These are phyloP conservation scores for Senna tora DNA, from an alignment of 306 rosid genomes.

Conservation along the genomic window DNA sequence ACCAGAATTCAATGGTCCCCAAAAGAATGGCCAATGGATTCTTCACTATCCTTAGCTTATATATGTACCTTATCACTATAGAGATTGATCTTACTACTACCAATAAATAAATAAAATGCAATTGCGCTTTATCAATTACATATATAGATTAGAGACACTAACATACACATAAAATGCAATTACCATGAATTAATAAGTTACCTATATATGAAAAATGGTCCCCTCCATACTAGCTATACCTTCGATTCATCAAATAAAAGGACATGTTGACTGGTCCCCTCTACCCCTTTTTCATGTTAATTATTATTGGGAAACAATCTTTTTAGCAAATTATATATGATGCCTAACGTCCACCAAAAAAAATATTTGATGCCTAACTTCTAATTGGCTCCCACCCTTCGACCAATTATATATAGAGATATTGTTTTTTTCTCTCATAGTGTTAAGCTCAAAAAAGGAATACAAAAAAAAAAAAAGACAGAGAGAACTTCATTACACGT, in stretches of 20 bases:
- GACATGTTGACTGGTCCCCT: background rate
- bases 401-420: background rate
- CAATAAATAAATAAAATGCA: background rate
- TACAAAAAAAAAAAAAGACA: no score
- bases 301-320: background rate
- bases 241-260: background rate
- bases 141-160: no score
- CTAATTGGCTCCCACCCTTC: constrained; percentile 27
- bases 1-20: background rate
- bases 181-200: background rate
- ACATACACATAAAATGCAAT: background rate
- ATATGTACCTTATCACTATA: no score
- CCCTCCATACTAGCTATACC: background rate
- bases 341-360: no score
- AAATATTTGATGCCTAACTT: constrained; percentile 23
- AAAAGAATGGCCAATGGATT: background rate
- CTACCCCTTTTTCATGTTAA: background rate
- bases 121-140: background rate
- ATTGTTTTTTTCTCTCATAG: background rate
- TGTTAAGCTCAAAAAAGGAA: background rate
- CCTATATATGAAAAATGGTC: background rate
- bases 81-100: no score
- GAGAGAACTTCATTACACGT: background rate
- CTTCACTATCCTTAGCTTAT: background rate
- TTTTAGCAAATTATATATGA: background rate